Base-by-base conservation (phyloP, 495 filamentous ascomycete species). In the Filosporella fistucella region DNA sequence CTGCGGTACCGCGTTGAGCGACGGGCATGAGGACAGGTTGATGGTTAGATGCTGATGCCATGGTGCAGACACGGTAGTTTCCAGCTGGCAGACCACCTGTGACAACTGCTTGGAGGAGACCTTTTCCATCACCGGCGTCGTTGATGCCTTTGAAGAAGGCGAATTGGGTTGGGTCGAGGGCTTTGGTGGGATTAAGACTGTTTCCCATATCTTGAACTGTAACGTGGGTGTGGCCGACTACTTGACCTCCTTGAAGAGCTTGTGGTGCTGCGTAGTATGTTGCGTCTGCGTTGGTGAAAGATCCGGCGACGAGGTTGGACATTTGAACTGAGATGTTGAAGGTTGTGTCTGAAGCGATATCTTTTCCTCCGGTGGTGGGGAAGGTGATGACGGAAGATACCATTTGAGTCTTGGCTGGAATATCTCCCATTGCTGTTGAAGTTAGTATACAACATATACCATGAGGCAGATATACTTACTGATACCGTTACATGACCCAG, bases 101-200 rank as follows among this genome's bases (percentile, higher is more conserved):
- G 10, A 88, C 80, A 6, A 57, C 54, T 35, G 81, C 75, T 9
- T 54, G 52, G 23, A 88, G 67, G 2, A 67, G 58, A 33, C 84
- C 84, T 1, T 82, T 58, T 29, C 83, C 82, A 54, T 88, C 70
- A 45, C 83, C 84, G 38, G 64, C 72, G 58, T 86, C 84, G 59
- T 88, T 86, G 69, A 88, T 82, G 56, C 84, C 84, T 71, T 88
- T 86, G 76, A 88, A 88, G 70, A 86, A 85, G 45, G 67, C 78
- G 52, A 88, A 86, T 40, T 63, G 63, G 14, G 55, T 65, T 30
- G 81, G 62, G 51, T 82, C 72, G 2, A 80, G 75, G 37, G 81
- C 75, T n/a, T 61, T 56, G 16, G 62, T 69, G 17, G 72, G 78
- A 61, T 66, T 77, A 51, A 75, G 53, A 42, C 56, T 65, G 58